These are phyloP conservation scores for Xylaria polymorpha DNA, from an alignment of 2,329 filamentous ascomycete genomes.

Conservation along the genomic window DNA sequence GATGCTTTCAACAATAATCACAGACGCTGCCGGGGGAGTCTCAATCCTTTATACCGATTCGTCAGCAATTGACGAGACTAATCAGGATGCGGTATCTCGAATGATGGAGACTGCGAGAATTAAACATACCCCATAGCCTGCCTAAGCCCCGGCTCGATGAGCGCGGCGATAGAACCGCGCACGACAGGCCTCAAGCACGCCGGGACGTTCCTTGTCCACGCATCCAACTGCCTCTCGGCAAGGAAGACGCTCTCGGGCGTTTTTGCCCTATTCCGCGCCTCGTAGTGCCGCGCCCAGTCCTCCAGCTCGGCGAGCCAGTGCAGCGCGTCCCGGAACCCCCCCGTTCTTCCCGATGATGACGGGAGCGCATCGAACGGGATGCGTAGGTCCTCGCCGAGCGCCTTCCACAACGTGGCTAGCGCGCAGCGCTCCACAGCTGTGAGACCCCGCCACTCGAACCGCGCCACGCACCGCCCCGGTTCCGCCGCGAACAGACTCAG, in stretches of 20 bases:
- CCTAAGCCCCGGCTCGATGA: constrained; percentile 28
- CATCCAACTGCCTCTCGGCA: constrained; percentile 22
- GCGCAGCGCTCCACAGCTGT: constrained; percentile 27
- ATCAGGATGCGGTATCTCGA: not conserved
- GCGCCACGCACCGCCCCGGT: constrained; percentile 20
- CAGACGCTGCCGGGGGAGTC: constrained; percentile 4
- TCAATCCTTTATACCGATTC: constrained; percentile 18
- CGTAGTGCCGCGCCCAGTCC: constrained; percentile 30
- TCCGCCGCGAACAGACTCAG: constrained; percentile 28
- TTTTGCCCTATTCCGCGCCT: constrained; percentile 7
- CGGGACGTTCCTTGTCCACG: constrained; percentile 11
- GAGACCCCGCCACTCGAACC: constrained; percentile 29
- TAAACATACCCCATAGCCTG: constrained; percentile 31
- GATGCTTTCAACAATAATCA: constrained; percentile 14
- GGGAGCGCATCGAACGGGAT: constrained; percentile 25
- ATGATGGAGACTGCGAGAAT: not conserved
- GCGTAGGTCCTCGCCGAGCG: constrained; percentile 24
- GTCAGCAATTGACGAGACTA: not conserved
- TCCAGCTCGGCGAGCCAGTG: constrained; percentile 36
- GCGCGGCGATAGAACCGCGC: constrained; percentile 15
- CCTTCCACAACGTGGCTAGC: constrained; percentile 31
- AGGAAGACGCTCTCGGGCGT: constrained; percentile 24
- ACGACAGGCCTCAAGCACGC: not conserved
- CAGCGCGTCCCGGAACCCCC: constrained; percentile 25
- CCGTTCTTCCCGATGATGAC: not conserved